Conservation (phyloP, 2,329 filamentous ascomycete species). For the Nemania abortiva region DNA sequence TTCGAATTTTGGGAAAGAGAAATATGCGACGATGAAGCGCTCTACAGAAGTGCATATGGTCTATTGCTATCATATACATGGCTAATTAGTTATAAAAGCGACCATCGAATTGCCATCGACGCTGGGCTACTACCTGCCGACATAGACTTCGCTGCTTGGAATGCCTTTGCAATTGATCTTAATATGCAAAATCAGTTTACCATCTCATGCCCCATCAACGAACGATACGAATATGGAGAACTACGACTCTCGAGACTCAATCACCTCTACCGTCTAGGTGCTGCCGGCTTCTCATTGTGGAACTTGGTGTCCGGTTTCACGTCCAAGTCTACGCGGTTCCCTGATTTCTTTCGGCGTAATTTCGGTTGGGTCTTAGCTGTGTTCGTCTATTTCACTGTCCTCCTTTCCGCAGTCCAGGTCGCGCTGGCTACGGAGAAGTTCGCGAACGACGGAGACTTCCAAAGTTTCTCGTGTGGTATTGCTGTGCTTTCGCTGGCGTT, state of each 20-base stretch:
- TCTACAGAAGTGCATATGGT: slow-evolving; percentile 52
- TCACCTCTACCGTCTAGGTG: slow-evolving; percentile 51
- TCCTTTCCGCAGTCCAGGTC: slow-evolving; percentile 56
- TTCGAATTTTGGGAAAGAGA: slow-evolving; percentile 44
- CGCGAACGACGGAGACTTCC: slow-evolving; percentile 35
- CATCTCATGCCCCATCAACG: slow-evolving; percentile 49
- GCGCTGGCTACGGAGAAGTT: slow-evolving; percentile 47
- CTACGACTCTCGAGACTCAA: slow-evolving; percentile 58
- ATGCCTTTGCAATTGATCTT: background rate
- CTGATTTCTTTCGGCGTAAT: slow-evolving; percentile 53
- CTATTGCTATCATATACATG: slow-evolving; percentile 57
- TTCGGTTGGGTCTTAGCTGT: slow-evolving; percentile 51
- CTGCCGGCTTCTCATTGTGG: slow-evolving; percentile 42
- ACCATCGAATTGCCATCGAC: slow-evolving; percentile 54
- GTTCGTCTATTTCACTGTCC: slow-evolving; percentile 53
- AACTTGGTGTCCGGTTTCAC: slow-evolving; percentile 49
- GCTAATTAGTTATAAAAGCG: slow-evolving; percentile 55
- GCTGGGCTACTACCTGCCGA: slow-evolving; percentile 44
- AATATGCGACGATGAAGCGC: slow-evolving; percentile 39
- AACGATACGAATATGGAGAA: slow-evolving; percentile 58
- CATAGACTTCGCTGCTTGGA: background rate
- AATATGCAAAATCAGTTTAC: slow-evolving; percentile 30
- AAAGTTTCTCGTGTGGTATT: slow-evolving; percentile 44
- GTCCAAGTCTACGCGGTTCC: slow-evolving; percentile 51
- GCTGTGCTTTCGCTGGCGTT: slow-evolving; percentile 42